These are phyloP conservation scores for Pseudogymnoascus sp. DNA, from an alignment of 2,329 filamentous ascomycete species.

Conservation along the genomic window DNA sequence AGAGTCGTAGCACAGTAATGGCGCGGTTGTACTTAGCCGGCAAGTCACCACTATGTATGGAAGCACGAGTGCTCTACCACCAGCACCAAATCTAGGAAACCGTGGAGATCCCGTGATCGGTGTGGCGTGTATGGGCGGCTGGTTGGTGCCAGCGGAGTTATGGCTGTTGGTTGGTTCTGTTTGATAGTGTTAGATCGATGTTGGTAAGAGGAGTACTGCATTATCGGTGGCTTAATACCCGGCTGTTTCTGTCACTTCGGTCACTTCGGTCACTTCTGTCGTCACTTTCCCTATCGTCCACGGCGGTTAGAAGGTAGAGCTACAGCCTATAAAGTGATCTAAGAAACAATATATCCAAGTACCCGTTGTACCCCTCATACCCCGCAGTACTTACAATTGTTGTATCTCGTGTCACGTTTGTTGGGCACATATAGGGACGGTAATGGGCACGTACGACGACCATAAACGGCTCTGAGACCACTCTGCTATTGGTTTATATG, in stretches of 20 bases:
- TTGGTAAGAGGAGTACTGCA: background rate
- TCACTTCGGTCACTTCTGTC: background rate
- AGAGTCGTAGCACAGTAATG: background rate
- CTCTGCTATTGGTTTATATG: background rate
- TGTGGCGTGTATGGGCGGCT: background rate
- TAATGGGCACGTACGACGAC: too few relatives aligned
- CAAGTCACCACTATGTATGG: background rate
- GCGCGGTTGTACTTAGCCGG: background rate
- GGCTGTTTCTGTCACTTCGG: background rate
- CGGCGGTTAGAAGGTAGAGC: background rate
- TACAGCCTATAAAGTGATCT: background rate
- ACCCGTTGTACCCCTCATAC: background rate
- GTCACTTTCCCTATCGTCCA: background rate
- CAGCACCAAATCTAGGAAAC: background rate
- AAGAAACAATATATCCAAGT: background rate
- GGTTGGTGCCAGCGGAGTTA: background rate
- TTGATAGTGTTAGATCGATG: background rate
- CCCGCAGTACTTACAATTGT: background rate
- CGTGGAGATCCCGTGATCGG: slow-evolving; percentile 5
- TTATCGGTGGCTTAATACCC: background rate
- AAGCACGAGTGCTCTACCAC: background rate
- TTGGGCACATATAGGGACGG: background rate
- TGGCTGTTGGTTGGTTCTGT: background rate
- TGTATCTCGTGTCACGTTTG: background rate
- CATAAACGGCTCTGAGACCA: background rate